Base-by-base conservation (phyloP, 2,329 filamentous ascomycete genomes). In the Onygenales sp. region DNA sequence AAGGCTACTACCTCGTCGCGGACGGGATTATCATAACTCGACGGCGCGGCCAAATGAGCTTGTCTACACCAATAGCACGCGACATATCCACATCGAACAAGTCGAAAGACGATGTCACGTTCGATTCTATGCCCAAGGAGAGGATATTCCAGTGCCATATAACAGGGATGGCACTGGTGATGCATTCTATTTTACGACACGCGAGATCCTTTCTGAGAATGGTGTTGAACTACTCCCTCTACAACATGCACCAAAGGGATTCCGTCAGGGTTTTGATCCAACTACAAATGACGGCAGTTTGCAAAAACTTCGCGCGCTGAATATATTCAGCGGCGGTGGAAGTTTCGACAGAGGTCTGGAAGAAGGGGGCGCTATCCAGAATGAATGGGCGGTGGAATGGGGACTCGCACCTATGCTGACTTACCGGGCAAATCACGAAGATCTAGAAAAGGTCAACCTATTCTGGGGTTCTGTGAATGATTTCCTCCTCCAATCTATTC, bases 251-350 rank as follows among this genome's bases (percentile, higher is more conserved):
- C 47, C 56, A 0, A 36, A 57, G 10, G 47, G 47, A 27, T 58
- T 85, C 2, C 73, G 69, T 0, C 78, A 86, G 66, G 83, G 82
- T 0, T 80, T 80, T 43, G 70, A 84, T 57, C 78, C 80, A 0
- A 48, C 53, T 0, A 58, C 56, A 1, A 35, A 55, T 31, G 48
- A 5, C 53, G 21, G 59, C 5, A 54, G 49, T 42, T 64, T 54
- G 55, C 56, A 63, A 14, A 75, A 74, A 54, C 72, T 87, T 7
- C 72, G 71, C 5, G 85, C 84, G 0, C 69, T 92, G 3, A 86
- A 89, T 57, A 71, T 93, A 0, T 94, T 89, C 61, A 89, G 85
- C 59, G 89, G 89, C 0, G 84, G 85, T 14, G 88, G 89, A 0
- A 89, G 85, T 51, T 82, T 93, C 50, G 88, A 87, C 5, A 77